Evolutionary conservation across 192 early-diverging fungal species (phyloP).

Genomic region (Umbelopsis sp.): DNA sequence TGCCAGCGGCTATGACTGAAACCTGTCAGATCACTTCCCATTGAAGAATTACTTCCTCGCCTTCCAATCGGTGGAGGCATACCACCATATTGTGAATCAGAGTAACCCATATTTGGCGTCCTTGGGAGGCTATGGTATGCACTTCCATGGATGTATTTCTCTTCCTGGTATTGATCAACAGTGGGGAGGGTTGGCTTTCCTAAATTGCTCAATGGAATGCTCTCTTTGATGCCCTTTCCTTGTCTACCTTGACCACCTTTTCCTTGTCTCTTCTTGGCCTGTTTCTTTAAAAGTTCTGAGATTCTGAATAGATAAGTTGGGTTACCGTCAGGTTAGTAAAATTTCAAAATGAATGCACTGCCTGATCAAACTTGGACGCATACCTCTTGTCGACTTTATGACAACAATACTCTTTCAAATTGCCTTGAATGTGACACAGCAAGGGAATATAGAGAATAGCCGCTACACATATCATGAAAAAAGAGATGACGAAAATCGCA

Average conservation of each 20-base stretch:
- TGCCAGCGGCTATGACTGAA: not conserved
- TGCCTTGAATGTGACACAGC: conserved; percentile 77
- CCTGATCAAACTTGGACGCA: conserved; percentile 3
- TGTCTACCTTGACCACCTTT: not conserved
- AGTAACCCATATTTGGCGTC: not conserved
- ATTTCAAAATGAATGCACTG: not conserved
- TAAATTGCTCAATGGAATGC: conserved; percentile 15
- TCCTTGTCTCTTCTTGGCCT: conserved; percentile 19
- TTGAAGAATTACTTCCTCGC: conserved; percentile 23
- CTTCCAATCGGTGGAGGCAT: conserved; percentile 7
- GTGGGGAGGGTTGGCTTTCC: conserved; percentile 25
- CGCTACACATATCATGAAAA: conserved; percentile 60
- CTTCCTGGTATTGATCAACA: conserved; percentile 12
- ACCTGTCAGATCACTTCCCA: conserved; percentile 19
- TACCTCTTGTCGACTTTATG: conserved; percentile 92
- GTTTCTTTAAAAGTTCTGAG: conserved; percentile 23
- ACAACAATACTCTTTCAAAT: conserved; percentile 88
- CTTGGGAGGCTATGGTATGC: not conserved
- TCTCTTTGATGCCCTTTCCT: conserved; percentile 20
- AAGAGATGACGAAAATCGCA: conserved; percentile 53
- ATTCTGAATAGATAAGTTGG: conserved; percentile 10
- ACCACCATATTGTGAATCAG: not conserved
- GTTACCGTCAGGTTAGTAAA: not conserved
- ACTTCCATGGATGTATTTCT: not conserved
- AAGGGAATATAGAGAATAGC: conserved; percentile 79